These are phyloP conservation scores for Lyophyllum decastes DNA, from an alignment of 768 basidiomycete genomes.

Conservation along the genomic window DNA sequence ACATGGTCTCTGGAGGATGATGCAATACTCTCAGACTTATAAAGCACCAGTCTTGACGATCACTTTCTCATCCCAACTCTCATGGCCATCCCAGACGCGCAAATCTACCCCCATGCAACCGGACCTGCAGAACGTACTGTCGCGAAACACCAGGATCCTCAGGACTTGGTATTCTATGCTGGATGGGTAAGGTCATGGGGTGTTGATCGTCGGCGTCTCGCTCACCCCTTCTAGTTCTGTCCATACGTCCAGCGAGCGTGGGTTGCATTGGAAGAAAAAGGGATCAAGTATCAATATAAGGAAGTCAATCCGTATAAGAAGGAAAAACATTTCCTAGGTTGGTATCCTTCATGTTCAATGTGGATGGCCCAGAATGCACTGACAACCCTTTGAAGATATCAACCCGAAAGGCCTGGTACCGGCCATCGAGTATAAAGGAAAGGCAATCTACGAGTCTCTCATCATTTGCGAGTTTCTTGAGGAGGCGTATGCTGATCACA, in stretches of 20 bases:
- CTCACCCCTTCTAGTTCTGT: conserved; percentile 42
- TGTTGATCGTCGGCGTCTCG: conserved; percentile 7
- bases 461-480: conserved; percentile 69
- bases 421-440: conserved; percentile 49
- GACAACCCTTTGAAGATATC: conserved; percentile 36
- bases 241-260: conserved; percentile 63
- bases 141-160: conserved; percentile 48
- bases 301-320: conserved; percentile 76
- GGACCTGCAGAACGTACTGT: conserved; percentile 54
- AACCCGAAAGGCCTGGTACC: conserved; percentile 76
- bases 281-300: conserved; percentile 66
- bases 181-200: conserved; percentile 48
- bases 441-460: conserved; percentile 64
- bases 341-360: conserved; percentile 5
- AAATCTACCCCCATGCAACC: conserved; percentile 62
- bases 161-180: conserved; percentile 59
- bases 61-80: conserved; percentile 1
- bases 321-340: conserved; percentile 55
- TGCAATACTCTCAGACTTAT: conserved; percentile 3
- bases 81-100: conserved; percentile 48
- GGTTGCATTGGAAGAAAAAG: conserved; percentile 68
- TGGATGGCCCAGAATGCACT: not conserved
- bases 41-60: not conserved
- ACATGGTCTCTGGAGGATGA: conserved; percentile 4
- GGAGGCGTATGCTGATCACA: conserved; percentile 50